A percentile compares a stretch with the other conserved stretches of the same genome.
phyloP scores from a whole-genome alignment of 192 early-diverging fungal species.

The Coemansia sp. region DNA sequence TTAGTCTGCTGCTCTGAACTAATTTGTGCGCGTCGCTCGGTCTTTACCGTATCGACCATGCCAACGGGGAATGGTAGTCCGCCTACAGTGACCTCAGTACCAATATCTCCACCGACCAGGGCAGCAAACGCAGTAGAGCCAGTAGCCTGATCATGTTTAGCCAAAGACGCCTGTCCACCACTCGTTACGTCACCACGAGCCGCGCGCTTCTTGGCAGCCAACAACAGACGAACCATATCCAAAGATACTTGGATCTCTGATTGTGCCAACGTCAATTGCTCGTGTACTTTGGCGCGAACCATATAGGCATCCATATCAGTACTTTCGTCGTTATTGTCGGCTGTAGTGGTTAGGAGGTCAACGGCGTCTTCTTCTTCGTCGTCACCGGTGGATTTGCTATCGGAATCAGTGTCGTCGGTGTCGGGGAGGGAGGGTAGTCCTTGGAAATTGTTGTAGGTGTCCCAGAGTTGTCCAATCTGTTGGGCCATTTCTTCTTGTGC shows the following conservation, averaged over 20 bases:
- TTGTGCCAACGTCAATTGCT: conserved; percentile 41
- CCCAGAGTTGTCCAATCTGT: conserved; percentile 54
- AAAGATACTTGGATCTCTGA: conserved; percentile 51
- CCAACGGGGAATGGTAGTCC: conserved; percentile 37
- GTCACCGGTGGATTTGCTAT: not conserved
- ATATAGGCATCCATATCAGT: conserved; percentile 37
- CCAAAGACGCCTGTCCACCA: not conserved
- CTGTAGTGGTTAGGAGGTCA: not conserved
- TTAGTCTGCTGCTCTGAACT: conserved; percentile 4
- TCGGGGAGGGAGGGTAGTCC: conserved; percentile 21
- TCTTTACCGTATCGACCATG: conserved; percentile 27
- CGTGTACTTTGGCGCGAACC: conserved; percentile 41
- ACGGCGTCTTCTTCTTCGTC: not conserved
- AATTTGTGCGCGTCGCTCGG: conserved; percentile 18
- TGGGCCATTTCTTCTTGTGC: conserved; percentile 36
- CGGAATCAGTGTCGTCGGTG: not conserved
- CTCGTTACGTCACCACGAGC: conserved; percentile 3
- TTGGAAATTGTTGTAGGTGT: conserved; percentile 35
- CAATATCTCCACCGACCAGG: conserved; percentile 20
- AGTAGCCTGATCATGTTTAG: conserved; percentile 22
- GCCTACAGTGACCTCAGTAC: conserved; percentile 38
- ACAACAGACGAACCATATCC: conserved; percentile 48
- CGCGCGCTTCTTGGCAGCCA: conserved; percentile 41
- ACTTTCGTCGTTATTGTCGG: not conserved
- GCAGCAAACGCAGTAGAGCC: conserved; percentile 18